Evolutionary conservation across 1,284 basidiomycete genomes (phyloP).

Genomic region (Serendipita sp.): DNA sequence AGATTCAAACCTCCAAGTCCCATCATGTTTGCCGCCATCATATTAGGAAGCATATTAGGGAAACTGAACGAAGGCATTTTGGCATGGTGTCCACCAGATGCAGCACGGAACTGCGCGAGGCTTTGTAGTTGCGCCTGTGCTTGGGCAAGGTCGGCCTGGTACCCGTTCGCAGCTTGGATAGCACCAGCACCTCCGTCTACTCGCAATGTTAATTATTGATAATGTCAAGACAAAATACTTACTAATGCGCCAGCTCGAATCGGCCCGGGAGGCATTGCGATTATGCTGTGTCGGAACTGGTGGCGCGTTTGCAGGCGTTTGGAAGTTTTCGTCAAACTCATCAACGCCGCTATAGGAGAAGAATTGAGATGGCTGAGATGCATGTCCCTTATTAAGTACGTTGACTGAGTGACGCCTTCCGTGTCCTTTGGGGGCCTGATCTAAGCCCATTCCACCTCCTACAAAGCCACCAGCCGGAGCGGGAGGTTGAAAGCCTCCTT

Average conservation of each 20-base stretch:
- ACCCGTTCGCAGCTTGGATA: constrained; percentile 47
- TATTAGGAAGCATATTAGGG: constrained; percentile 90
- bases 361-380: constrained; percentile 14
- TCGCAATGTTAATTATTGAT: constrained; percentile 9
- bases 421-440: constrained; percentile 66
- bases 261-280: constrained; percentile 41
- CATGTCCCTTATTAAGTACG: constrained; percentile 60
- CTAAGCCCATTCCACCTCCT: constrained; percentile 44
- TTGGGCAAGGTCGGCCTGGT: constrained; percentile 73
- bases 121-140: constrained; percentile 96
- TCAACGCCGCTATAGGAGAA: constrained; percentile 28
- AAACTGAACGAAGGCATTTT: constrained; percentile 97
- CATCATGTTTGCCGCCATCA: constrained; percentile 92
- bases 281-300: constrained; percentile 61
- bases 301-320: constrained; percentile 24
- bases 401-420: constrained; percentile 90
- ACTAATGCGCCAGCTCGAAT: constrained; percentile 84
- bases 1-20: constrained; percentile 69
- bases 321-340: constrained; percentile 63
- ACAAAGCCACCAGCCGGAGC: constrained; percentile 50
- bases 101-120: constrained; percentile 91
- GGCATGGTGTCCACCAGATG: constrained; percentile 85
- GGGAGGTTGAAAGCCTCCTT: constrained; percentile 37
- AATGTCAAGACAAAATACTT: constrained; percentile 21
- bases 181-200: constrained; percentile 60